A percentile compares a stretch with the other conserved stretches of the same genome.
Evolutionary conservation across 169 alveolate genomes (phyloP).

Genomic region (Plasmodium gallinaceum): DNA sequence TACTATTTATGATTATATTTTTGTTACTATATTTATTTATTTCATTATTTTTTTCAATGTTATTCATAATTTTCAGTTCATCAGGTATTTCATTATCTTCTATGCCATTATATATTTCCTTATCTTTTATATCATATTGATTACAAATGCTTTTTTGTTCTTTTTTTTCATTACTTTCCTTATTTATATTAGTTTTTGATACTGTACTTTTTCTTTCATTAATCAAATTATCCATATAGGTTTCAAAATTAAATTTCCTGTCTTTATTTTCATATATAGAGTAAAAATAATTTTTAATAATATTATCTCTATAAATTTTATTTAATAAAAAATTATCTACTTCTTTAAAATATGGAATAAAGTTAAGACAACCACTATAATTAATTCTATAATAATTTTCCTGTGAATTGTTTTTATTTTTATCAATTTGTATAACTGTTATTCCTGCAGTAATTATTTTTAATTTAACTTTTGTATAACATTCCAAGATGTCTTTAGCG

Average conservation of each 20-base stretch:
- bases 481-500: conserved; percentile 47
- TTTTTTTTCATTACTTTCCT: neutral
- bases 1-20: neutral
- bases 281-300: conserved; percentile 51
- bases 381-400: conserved; percentile 72
- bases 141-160: neutral
- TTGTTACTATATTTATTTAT: no score
- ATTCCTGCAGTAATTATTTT: conserved; percentile 75
- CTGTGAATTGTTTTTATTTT: conserved; percentile 62
- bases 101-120: neutral
- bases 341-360: conserved; percentile 62
- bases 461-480: conserved; percentile 75
- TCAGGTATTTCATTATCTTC: conserved; percentile 3
- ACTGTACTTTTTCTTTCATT: conserved; percentile 48
- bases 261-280: conserved; percentile 70
- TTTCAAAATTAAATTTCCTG: conserved; percentile 59
- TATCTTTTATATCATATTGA: neutral
- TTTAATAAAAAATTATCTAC: conserved; percentile 53
- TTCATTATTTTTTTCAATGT: neutral
- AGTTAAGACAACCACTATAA: conserved; percentile 76
- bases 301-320: conserved; percentile 29
- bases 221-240: conserved; percentile 43
- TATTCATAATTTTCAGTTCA: neutral
- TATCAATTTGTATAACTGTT: conserved; percentile 74
- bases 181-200: conserved; percentile 20